phyloP scores from a whole-genome alignment of 2,329 filamentous ascomycete genomes.

The Myotisia sp. region DNA sequence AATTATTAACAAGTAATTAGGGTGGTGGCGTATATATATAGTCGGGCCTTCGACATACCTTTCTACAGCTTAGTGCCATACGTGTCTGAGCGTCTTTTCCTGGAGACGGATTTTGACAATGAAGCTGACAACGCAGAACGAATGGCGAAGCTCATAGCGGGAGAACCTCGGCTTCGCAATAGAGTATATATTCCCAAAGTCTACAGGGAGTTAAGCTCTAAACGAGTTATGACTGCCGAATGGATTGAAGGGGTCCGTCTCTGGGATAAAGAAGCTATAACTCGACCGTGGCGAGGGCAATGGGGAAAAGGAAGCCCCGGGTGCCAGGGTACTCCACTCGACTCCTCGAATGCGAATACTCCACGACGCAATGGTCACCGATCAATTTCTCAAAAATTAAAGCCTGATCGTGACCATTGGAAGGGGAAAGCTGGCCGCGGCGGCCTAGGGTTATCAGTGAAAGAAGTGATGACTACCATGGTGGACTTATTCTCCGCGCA shows the following conservation, averaged over 20 bases:
- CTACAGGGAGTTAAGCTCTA: slow-evolving; percentile 68
- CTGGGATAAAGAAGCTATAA: slow-evolving; percentile 80
- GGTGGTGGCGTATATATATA: slow-evolving; percentile 68
- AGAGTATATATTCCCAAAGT: slow-evolving; percentile 80
- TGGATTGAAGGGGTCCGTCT: slow-evolving; percentile 93
- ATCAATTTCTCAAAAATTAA: slow-evolving; percentile 43
- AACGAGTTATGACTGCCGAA: slow-evolving; percentile 79
- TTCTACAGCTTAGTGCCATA: slow-evolving; percentile 84
- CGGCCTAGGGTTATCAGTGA: slow-evolving; percentile 67
- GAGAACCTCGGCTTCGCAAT: slow-evolving; percentile 59
- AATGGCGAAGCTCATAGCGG: slow-evolving; percentile 63
- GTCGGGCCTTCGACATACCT: slow-evolving; percentile 81
- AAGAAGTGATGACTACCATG: slow-evolving; percentile 92
- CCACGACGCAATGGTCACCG: slow-evolving; percentile 12
- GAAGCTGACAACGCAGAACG: slow-evolving; percentile 77
- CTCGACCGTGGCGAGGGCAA: slow-evolving; percentile 62
- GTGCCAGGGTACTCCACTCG: slow-evolving; percentile 52
- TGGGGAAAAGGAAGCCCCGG: slow-evolving; percentile 64
- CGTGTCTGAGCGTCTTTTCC: slow-evolving; percentile 75
- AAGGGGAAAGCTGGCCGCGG: slow-evolving; percentile 56
- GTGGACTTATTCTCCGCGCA: slow-evolving; percentile 92
- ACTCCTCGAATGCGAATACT: slow-evolving; percentile 34
- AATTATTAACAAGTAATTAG: too few species aligned
- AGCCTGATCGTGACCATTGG: slow-evolving; percentile 70
- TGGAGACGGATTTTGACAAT: slow-evolving; percentile 89